Base-by-base conservation (phyloP, 805 yeast genomes). In the Millerozyma miso region DNA sequence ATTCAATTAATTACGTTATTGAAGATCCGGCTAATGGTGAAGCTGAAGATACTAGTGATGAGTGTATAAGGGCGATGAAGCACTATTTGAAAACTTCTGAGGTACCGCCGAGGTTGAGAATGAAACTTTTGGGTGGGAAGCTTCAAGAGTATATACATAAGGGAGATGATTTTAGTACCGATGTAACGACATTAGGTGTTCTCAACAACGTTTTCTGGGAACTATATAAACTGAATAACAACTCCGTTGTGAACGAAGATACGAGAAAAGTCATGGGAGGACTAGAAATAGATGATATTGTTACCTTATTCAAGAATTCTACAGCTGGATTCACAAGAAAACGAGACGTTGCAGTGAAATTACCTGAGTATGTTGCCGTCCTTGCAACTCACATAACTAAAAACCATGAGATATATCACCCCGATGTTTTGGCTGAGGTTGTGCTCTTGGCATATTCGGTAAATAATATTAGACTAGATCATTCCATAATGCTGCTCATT, bases 321-420 rank as follows among this genome's bases (percentile, higher is more conserved):
- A n/a, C n/a, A n/a, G 48, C 55, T 4, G n/a, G 29, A 10, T 20
- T 38, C 10, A 17, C 40, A 14, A 23, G 15, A 8, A 38, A 45
- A 19, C 39, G 49, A n/a, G 35, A 35, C 3, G 33, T 17, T 15
- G 15, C 13, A 31, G 35, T 33, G 15, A 26, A 43, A 3, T 36
- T 60, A 10, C 71, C 73, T 2, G 55, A 54, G 40, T 67, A 50
- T 49, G 45, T 67, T 46, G 53, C 62, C 1, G 36, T 55, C 2
- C 35, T 65, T 29, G 57, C 64, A 2, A 52, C 47, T 26, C 39
- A 48, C 16, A 48, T 60, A 7, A 43, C 47, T 36, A 39, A 19
- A 16, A 35, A 50, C 6, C 32, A 45, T 3, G 17, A 42, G 8
- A 37, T 33, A 2, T 17, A 58, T 3, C 53, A 65, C 2, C 40